Evolutionary conservation across 139 green algal species (phyloP).

Genomic region (Volvox reticuliferus): DNA sequence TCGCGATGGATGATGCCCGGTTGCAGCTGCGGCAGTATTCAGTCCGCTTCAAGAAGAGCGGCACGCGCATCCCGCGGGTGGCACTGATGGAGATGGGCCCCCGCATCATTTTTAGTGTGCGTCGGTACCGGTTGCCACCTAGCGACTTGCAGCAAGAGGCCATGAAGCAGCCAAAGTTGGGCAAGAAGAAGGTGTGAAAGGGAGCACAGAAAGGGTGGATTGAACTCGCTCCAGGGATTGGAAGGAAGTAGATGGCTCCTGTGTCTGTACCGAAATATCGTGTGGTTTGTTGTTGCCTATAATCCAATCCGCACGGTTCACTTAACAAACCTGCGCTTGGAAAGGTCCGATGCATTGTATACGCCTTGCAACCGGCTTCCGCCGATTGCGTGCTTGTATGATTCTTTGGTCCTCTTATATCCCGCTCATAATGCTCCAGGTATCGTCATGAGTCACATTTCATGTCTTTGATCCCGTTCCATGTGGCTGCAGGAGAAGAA

Average conservation of each 20-base stretch:
- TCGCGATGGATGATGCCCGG: constrained; percentile 41
- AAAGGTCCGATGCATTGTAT: too few species aligned
- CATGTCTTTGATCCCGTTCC: too few species aligned
- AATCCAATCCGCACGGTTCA: too few species aligned
- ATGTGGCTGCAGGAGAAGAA: constrained; percentile 88
- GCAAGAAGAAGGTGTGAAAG: constrained; percentile 82
- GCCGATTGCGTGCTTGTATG: too few species aligned
- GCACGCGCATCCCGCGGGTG: constrained; percentile 76
- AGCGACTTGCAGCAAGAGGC: constrained; percentile 90
- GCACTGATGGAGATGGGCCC: constrained; percentile 92
- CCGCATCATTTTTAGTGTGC: constrained; percentile 79
- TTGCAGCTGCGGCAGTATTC: constrained; percentile 86
- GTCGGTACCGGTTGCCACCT: constrained; percentile 71
- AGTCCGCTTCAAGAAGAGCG: constrained; percentile 84
- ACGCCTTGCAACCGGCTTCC: too few species aligned
- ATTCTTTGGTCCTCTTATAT: too few species aligned
- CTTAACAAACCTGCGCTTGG: too few species aligned
- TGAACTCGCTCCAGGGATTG: not conserved
- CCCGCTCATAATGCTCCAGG: too few species aligned
- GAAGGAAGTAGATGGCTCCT: not conserved
- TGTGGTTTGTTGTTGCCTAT: too few species aligned
- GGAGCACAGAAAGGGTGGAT: not conserved
- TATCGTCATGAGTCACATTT: too few species aligned
- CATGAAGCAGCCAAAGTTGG: constrained; percentile 73
- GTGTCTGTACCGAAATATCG: too few species aligned